phyloP scores from a whole-genome alignment of 305 asterid genomes.

The Ajuga reptans region DNA sequence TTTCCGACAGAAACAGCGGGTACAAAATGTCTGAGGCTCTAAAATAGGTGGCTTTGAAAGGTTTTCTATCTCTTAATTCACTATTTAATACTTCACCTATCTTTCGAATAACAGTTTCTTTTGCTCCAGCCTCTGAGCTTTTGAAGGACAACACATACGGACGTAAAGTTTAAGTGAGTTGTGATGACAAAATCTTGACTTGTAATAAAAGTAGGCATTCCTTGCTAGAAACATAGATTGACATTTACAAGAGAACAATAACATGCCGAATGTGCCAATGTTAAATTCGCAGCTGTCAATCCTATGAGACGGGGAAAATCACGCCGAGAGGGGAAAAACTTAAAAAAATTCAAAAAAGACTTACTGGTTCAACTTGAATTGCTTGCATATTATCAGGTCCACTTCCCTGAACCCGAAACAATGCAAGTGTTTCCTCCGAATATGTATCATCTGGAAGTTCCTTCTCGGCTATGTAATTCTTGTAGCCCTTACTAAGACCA shows the following conservation, averaged over 20 bases:
- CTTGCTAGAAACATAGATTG: neutral
- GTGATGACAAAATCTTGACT: neutral
- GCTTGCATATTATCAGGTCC: constrained; percentile 73
- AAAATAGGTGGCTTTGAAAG: neutral
- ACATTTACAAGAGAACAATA: neutral
- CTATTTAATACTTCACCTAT: neutral
- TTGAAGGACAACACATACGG: neutral
- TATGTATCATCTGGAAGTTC: constrained; percentile 63
- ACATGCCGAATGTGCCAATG: neutral
- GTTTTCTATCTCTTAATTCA: neutral
- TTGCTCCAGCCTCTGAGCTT: neutral
- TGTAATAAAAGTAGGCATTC: neutral
- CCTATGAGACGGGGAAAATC: neutral
- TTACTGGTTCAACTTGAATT: constrained; percentile 84
- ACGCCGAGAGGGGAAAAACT: neutral
- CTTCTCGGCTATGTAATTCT: constrained; percentile 46
- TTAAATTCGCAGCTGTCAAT: constrained; percentile 8
- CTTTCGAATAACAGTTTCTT: neutral
- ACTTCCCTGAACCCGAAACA: constrained; percentile 77
- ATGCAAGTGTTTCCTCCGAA: constrained; percentile 52
- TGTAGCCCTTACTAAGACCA: constrained; percentile 61
- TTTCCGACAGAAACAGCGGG: neutral
- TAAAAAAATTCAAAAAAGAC: constrained; percentile 1
- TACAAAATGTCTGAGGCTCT: too few species aligned
- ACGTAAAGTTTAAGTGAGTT: neutral